phyloP scores from a whole-genome alignment of 2,329 filamentous ascomycete species.

The Phaeosphaeriaceae sp. region DNA sequence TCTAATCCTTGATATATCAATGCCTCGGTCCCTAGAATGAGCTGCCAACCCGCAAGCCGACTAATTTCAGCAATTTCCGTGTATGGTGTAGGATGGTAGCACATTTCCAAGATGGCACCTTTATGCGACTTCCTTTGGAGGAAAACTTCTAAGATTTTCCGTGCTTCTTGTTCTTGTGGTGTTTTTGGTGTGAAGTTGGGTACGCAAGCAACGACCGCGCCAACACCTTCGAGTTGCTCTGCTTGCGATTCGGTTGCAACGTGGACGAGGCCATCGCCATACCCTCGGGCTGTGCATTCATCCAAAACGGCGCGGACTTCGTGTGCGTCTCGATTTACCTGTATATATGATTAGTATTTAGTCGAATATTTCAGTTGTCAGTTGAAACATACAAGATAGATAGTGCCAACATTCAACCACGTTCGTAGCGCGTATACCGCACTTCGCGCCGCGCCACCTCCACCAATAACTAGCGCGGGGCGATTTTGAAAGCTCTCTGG shows the following conservation, averaged over 20 bases:
- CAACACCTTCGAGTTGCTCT: constrained; percentile 62
- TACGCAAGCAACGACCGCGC: constrained; percentile 74
- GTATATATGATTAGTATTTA: not conserved
- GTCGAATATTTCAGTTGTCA: too few relatives aligned
- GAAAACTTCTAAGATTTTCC: constrained; percentile 62
- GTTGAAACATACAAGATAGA: constrained; percentile 65
- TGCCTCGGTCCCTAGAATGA: constrained; percentile 77
- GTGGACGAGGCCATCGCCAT: constrained; percentile 66
- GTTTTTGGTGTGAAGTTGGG: constrained; percentile 77
- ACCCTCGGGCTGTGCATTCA: constrained; percentile 67
- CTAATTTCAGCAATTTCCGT: constrained; percentile 70
- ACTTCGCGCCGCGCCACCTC: constrained; percentile 78
- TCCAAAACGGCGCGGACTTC: constrained; percentile 72
- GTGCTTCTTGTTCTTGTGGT: constrained; percentile 65
- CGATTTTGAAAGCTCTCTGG: constrained; percentile 61
- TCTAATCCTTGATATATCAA: constrained; percentile 79
- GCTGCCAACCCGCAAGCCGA: constrained; percentile 69
- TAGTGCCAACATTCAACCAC: constrained; percentile 69
- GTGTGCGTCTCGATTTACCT: constrained; percentile 69
- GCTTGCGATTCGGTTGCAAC: constrained; percentile 69
- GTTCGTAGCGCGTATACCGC: constrained; percentile 77
- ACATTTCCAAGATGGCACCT: constrained; percentile 80
- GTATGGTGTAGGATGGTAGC: constrained; percentile 73
- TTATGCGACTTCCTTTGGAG: constrained; percentile 58
- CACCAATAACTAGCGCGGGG: constrained; percentile 76